A percentile compares a stretch with the other conserved stretches of the same genome.
phyloP scores from a whole-genome alignment of 352 stramenopile species.

The Globisporangium acanthophoron region DNA sequence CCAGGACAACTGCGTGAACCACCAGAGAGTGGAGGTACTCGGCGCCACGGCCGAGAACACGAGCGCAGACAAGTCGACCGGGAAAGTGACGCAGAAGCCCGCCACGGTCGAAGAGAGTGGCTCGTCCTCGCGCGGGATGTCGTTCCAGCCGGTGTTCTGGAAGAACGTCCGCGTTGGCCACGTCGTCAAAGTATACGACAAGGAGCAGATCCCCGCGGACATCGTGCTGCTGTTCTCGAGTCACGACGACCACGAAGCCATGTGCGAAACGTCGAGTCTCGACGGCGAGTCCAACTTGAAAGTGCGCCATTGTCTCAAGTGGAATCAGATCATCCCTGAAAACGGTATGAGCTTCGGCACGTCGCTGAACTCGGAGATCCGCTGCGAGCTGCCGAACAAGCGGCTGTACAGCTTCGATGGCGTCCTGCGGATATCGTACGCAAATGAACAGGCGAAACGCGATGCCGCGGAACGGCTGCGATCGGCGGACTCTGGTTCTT shows the following conservation, averaged over 20 bases:
- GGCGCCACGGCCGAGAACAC: constrained; percentile 18
- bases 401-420: constrained; percentile 80
- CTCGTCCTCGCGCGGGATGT: constrained; percentile 4
- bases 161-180: constrained; percentile 85
- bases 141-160: constrained; percentile 75
- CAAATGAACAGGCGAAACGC: constrained; percentile 20
- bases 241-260: constrained; percentile 56
- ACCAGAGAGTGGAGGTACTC: constrained; percentile 46
- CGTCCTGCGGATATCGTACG: constrained; percentile 37
- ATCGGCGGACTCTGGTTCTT: background rate
- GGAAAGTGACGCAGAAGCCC: constrained; percentile 9
- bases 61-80: constrained; percentile 9
- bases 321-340: constrained; percentile 36
- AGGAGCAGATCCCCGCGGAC: constrained; percentile 89
- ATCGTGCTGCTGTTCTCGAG: constrained; percentile 87
- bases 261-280: constrained; percentile 80
- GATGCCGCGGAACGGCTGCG: constrained; percentile 9
- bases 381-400: constrained; percentile 77
- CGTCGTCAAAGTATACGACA: constrained; percentile 84
- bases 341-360: constrained; percentile 43
- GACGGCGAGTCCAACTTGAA: constrained; percentile 85
- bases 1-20: constrained; percentile 72
- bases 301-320: constrained; percentile 59
- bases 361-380: constrained; percentile 51
- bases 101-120: background rate